Percentiles rank a stretch among this genome's conserved stretches.
phyloP scores from a whole-genome alignment of 768 basidiomycete species.

The Cystofilobasidium macerans region DNA sequence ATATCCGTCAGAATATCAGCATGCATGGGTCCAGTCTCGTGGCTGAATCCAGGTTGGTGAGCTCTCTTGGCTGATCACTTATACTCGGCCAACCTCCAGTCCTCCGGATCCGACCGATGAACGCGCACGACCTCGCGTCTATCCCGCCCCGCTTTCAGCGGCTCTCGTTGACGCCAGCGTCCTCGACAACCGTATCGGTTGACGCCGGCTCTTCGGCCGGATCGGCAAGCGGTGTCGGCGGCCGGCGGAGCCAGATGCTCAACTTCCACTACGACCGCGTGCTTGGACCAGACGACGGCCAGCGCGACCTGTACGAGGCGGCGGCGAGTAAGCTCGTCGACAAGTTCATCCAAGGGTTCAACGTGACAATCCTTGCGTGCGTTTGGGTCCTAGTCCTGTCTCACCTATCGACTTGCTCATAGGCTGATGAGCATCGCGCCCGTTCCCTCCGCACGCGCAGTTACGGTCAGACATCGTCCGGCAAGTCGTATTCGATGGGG shows the following conservation, averaged over 20 bases:
- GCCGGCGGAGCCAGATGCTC: conserved; percentile 48
- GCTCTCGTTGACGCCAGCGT: conserved; percentile 65
- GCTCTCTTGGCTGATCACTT: background rate
- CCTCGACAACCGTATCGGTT: conserved; percentile 66
- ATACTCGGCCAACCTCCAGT: conserved; percentile 39
- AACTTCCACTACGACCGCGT: conserved; percentile 90
- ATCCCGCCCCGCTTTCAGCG: conserved; percentile 88
- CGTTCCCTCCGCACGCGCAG: conserved; percentile 18
- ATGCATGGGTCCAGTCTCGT: too few species aligned
- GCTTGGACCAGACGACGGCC: conserved; percentile 69
- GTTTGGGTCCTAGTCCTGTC: conserved; percentile 11
- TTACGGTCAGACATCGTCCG: conserved; percentile 88
- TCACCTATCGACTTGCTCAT: background rate
- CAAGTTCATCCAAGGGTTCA: conserved; percentile 85
- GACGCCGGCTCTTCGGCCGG: conserved; percentile 46
- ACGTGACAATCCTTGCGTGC: conserved; percentile 90
- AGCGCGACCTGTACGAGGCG: conserved; percentile 70
- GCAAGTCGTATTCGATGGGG: conserved; percentile 97
- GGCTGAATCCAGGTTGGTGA: too few species aligned
- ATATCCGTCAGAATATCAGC: too few species aligned
- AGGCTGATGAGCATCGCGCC: too few species aligned
- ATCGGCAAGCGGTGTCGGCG: conserved; percentile 34
- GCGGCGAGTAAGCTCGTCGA: conserved; percentile 67
- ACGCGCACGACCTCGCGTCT: conserved; percentile 66
- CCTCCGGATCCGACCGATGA: conserved; percentile 79